Evolutionary conservation across 768 basidiomycete genomes (phyloP), one percentile per base, ranked within the genome.

Genomic region (Boletus sp.): DNA sequence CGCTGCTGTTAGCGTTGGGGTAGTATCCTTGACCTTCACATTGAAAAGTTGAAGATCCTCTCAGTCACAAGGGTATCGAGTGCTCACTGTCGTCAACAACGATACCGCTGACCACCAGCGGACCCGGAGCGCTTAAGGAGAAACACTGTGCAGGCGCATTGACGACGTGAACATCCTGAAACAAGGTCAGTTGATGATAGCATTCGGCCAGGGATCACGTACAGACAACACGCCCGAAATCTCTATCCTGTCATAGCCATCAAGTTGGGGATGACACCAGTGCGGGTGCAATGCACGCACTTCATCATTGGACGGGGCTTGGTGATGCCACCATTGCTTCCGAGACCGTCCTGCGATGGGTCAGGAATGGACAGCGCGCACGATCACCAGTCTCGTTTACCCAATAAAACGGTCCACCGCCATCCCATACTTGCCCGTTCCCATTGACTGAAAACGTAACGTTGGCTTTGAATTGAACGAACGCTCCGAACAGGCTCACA

Each of bases 61-160:
- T 9, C n/a, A 19, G 9, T 33, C 8, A 17, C 4, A 21, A 30
- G 2, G 19, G 19, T 42, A 9, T 35, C 14, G 2, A 33, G 14
- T 33, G n/a, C 78, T 53, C 47, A 84, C 83, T 81, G 56, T 85
- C 75, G 55, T 86, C 82, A 49, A 87, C 77, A 14, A 68, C 76
- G 27, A 85, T 64, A 33, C 73, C 66, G 1, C 77, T 74, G 64
- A 86, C 80, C 11, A 74, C 64, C 72, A 73, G 53, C 1, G 65
- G 46, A 9, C 60, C 66, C 39, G 55, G 53, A 63, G 73, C 72
- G n/a, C 55, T 62, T 35, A 76, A 59, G 34, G 67, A 57, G 59
- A 72, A 69, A 32, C 54, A 56, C 6, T 69, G 72, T 13, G 64
- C 67, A 13, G 78, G 77, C 3, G 74, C 67, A 61, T 78, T 77